Percentiles rank a stretch among this genome's conserved stretches.
phyloP scores from a whole-genome alignment of 768 basidiomycete genomes.

The Lentinula detonsa region DNA sequence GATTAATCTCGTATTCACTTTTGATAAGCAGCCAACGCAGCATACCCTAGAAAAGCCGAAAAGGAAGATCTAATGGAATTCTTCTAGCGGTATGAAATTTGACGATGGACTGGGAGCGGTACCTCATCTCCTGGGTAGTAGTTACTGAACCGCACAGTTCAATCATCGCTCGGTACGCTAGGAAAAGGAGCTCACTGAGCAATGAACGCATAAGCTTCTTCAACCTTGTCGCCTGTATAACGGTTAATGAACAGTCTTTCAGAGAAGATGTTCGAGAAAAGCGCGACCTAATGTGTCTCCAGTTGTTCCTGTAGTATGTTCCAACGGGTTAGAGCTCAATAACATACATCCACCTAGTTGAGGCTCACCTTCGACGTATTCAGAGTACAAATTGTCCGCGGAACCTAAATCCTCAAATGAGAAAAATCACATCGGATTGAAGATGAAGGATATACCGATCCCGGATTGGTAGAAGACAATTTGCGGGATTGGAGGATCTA shows the following conservation, averaged over 20 bases:
- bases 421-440: not conserved
- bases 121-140: constrained; percentile 72
- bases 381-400: constrained; percentile 49
- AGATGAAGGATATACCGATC: constrained; percentile 26
- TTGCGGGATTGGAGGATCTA: constrained; percentile 41
- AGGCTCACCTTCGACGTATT: constrained; percentile 51
- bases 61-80: constrained; percentile 53
- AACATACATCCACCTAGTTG: not conserved
- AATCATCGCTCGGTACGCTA: not conserved
- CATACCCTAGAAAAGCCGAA: constrained; percentile 71
- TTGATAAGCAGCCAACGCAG: too few relatives aligned
- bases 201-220: constrained; percentile 77
- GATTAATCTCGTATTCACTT: constrained; percentile 1
- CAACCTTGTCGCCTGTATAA: constrained; percentile 47
- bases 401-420: constrained; percentile 25
- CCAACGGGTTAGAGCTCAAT: not conserved
- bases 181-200: constrained; percentile 49
- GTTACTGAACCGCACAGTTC: constrained; percentile 38
- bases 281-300: constrained; percentile 52
- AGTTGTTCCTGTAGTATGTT: constrained; percentile 41
- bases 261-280: not conserved
- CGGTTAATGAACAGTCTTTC: too few relatives aligned
- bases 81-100: constrained; percentile 4
- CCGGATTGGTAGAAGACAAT: constrained; percentile 63
- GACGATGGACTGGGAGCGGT: not conserved